phyloP scores from a whole-genome alignment of 768 basidiomycete species.

The Leccinellum luteum region DNA sequence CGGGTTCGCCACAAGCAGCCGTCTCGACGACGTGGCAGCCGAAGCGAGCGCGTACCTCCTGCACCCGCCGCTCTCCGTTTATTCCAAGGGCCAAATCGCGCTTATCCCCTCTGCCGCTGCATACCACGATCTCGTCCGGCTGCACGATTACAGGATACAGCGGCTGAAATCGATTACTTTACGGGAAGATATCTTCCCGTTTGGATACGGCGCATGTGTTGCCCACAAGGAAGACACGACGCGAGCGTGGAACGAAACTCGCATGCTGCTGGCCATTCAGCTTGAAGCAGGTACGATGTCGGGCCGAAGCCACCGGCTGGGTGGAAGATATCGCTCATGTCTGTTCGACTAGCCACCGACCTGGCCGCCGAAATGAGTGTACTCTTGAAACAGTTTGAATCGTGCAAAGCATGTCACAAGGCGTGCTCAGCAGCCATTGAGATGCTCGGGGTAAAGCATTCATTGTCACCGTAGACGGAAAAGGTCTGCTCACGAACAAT shows the following conservation, averaged over 20 bases:
- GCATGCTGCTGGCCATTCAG: slow-evolving; percentile 41
- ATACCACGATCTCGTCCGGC: slow-evolving; percentile 59
- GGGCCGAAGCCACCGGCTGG: neutral
- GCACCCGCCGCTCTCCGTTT: slow-evolving; percentile 51
- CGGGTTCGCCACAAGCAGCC: slow-evolving; percentile 46
- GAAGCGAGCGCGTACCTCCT: slow-evolving; percentile 58
- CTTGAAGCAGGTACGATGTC: slow-evolving; percentile 50
- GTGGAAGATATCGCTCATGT: slow-evolving; percentile 6
- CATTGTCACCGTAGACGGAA: neutral
- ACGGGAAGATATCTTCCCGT: slow-evolving; percentile 66
- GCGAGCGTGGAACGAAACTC: slow-evolving; percentile 51
- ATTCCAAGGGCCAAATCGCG: slow-evolving; percentile 48
- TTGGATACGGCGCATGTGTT: slow-evolving; percentile 66
- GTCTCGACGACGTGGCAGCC: slow-evolving; percentile 47
- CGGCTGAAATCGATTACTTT: slow-evolving; percentile 50
- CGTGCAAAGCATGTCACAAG: slow-evolving; percentile 54
- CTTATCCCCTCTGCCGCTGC: slow-evolving; percentile 55
- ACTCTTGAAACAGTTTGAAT: slow-evolving; percentile 43
- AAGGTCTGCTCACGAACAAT: slow-evolving; percentile 7
- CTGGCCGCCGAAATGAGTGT: slow-evolving; percentile 64
- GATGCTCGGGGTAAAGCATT: slow-evolving; percentile 58
- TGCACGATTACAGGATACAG: slow-evolving; percentile 58
- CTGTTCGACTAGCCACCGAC: slow-evolving; percentile 49
- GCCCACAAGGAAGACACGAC: slow-evolving; percentile 46
- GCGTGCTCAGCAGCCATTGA: slow-evolving; percentile 63